Base-by-base conservation (phyloP, 805 yeast species). In the Pichia phayaonensis region DNA sequence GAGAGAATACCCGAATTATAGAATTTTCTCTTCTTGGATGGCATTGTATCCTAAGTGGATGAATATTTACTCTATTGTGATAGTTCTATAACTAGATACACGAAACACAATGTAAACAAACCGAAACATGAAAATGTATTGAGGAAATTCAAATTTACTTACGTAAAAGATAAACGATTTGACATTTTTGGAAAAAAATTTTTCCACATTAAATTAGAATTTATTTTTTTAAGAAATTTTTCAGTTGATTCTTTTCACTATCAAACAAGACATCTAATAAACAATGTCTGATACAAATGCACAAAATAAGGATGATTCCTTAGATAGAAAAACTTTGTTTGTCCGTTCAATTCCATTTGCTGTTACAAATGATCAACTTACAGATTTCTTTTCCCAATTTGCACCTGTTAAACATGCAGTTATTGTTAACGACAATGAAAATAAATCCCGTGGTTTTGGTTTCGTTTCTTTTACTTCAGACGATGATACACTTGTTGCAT, bases 351-450 rank as follows among this genome's bases (percentile, higher is more conserved):
- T 92, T 36, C 98, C 98, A 2, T 72, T 73, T 53, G 83, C 79
- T 40, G 95, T 90, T 8, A 85, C 95, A 1, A 79, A 83, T 22
- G 96, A 89, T 53, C 82, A 88, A 59, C 74, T 94, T 41, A 76
- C 92, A 1, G 87, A 86, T 58, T 90, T 76, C 67, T 94, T 94
- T 63, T 85, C 98, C 1, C 89, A 89, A 56, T 84, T 90, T 70
- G 92, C 88, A 5, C 99, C 99, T 8, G 95, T 92, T 13, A 90
- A 84, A 68, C 99, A 94, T 68, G 96, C 97, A 2, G 90, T 90
- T 43, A 78, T 94, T 41, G 98, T 94, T 18, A 84, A 74, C 40
- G 97, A 90, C 62, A 72, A 73, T 12, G 80, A 84, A 36, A 79
- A 86, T 49, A 75, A 84, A 43, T 88, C 97, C 3, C 78, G 90